These are phyloP conservation scores for Eimeria praecox DNA, from an alignment of 169 alveolate genomes.

Conservation along the genomic window DNA sequence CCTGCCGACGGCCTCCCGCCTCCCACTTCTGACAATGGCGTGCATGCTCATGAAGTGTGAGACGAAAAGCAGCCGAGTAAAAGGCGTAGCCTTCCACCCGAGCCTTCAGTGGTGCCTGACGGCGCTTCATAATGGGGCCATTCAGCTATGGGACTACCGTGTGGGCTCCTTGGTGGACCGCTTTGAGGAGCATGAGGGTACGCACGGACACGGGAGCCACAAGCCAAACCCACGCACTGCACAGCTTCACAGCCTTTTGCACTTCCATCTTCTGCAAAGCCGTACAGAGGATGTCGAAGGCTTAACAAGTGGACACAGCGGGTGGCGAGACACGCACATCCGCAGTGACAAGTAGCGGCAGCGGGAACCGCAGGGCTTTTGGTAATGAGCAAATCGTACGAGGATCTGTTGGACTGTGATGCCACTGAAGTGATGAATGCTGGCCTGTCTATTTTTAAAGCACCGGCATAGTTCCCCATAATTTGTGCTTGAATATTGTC, in stretches of 20 bases:
- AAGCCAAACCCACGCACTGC: neutral
- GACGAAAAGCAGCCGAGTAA: constrained; percentile 96
- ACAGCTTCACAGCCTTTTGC: neutral
- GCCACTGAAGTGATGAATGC: neutral
- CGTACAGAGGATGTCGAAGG: neutral
- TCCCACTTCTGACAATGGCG: constrained; percentile 69
- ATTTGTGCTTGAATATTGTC: too few species aligned
- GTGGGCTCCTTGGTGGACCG: constrained; percentile 87
- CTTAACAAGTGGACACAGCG: neutral
- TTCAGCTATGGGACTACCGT: constrained; percentile 96
- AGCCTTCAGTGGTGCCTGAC: constrained; percentile 97
- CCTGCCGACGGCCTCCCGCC: constrained; percentile 22
- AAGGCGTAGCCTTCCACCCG: constrained; percentile 98
- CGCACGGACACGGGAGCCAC: neutral
- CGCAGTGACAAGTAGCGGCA: neutral
- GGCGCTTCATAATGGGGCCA: constrained; percentile 96
- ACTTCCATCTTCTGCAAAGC: neutral
- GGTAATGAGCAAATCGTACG: neutral
- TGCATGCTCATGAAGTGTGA: constrained; percentile 96
- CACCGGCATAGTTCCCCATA: neutral
- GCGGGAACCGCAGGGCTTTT: neutral
- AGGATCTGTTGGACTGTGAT: neutral
- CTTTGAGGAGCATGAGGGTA: constrained; percentile 86
- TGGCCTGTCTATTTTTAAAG: neutral
- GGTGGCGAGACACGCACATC: neutral